Evolutionary conservation across 768 basidiomycete species (phyloP).

Genomic region (Mycena vitilis): DNA sequence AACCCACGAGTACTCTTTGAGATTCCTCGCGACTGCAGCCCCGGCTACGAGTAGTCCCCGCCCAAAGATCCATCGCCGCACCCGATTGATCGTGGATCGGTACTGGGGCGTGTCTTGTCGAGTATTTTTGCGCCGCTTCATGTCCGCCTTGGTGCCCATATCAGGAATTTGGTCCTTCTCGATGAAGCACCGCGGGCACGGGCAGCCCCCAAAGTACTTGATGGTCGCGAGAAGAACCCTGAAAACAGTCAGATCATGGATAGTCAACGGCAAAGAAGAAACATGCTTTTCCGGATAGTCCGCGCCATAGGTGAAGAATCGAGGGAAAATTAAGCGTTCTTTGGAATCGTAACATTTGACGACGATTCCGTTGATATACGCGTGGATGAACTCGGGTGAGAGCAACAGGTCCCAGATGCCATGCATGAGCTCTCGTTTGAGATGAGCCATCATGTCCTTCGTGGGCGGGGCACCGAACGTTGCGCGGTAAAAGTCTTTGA

Average conservation of each 20-base stretch:
- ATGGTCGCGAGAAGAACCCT: constrained; percentile 36
- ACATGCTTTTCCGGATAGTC: constrained; percentile 49
- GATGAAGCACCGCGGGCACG: constrained; percentile 41
- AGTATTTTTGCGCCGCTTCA: constrained; percentile 1
- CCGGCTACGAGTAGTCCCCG: constrained; percentile 7
- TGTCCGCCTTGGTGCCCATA: constrained; percentile 37
- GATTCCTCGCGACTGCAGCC: background rate
- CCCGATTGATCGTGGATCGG: background rate
- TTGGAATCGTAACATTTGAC: constrained; percentile 43
- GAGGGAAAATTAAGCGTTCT: constrained; percentile 37
- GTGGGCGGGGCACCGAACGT: constrained; percentile 29
- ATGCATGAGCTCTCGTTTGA: constrained; percentile 44
- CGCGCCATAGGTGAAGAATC: constrained; percentile 44
- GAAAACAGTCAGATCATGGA: background rate
- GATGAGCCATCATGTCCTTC: constrained; percentile 37
- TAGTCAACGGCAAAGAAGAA: constrained; percentile 7
- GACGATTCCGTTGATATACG: constrained; percentile 40
- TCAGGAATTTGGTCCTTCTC: constrained; percentile 30
- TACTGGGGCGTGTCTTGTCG: constrained; percentile 14
- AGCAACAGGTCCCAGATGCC: constrained; percentile 41
- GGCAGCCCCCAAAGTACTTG: constrained; percentile 28
- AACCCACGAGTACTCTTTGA: constrained; percentile 22
- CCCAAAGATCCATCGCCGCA: constrained; percentile 15
- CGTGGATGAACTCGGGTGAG: constrained; percentile 40
- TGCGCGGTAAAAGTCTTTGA: constrained; percentile 14